A percentile compares a stretch with the other conserved stretches of the same genome.
Evolutionary conservation across 495 filamentous ascomycete genomes (phyloP).

Genomic region (Talaromyces thailandensis): DNA sequence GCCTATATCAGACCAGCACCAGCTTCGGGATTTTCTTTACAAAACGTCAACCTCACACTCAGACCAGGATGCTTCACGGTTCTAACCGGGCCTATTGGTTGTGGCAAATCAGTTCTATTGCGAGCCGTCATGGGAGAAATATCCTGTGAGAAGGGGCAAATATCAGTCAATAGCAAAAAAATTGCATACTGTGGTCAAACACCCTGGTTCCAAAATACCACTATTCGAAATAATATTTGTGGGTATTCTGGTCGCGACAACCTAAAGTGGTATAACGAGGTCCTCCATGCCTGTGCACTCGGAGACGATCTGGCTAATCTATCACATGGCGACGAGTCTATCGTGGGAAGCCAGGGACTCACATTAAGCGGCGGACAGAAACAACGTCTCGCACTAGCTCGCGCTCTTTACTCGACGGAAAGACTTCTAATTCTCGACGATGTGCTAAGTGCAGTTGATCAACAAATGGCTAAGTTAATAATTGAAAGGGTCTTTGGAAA

Average conservation of each 20-base stretch:
- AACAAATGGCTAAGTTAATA: not conserved
- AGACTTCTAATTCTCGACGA: slow-evolving; percentile 65
- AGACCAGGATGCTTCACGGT: slow-evolving; percentile 21
- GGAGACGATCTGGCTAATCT: slow-evolving; percentile 47
- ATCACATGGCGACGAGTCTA: slow-evolving; percentile 26
- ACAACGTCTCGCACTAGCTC: slow-evolving; percentile 48
- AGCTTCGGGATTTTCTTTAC: slow-evolving; percentile 6
- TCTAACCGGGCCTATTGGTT: slow-evolving; percentile 15
- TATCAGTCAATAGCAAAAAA: not conserved
- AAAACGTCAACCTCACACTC: slow-evolving; percentile 19
- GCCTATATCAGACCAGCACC: not conserved
- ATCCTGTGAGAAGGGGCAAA: slow-evolving; percentile 1
- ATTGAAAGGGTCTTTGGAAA: slow-evolving; percentile 6
- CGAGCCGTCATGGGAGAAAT: slow-evolving; percentile 16
- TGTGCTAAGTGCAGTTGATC: slow-evolving; percentile 58
- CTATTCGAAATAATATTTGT: slow-evolving; percentile 28
- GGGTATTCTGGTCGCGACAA: slow-evolving; percentile 12
- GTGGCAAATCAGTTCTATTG: slow-evolving; percentile 20
- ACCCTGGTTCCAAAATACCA: slow-evolving; percentile 30
- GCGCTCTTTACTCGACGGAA: slow-evolving; percentile 56
- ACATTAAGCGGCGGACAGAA: slow-evolving; percentile 44
- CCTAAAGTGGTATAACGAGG: slow-evolving; percentile 22
- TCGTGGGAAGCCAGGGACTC: slow-evolving; percentile 34
- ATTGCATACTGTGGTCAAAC: slow-evolving; percentile 33
- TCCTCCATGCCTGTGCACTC: slow-evolving; percentile 40